Evolutionary conservation across 257 asterid species (phyloP), one percentile per base, ranked within the genome.

Genomic region (Paulownia fortunei): DNA sequence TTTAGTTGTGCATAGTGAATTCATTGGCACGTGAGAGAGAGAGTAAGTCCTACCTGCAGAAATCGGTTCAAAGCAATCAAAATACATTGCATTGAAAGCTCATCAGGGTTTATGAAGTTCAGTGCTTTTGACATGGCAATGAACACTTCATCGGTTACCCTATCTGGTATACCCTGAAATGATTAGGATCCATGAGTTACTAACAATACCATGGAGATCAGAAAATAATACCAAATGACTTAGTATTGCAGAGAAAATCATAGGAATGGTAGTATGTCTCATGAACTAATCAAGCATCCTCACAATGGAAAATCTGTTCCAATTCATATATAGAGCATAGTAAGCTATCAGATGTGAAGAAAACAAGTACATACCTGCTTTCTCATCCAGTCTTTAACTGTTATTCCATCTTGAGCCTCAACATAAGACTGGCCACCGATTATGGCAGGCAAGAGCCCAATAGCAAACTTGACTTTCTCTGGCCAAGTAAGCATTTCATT

Each of bases 51-150:
- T 58, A 92, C 98, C 93, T 93, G 99, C 70, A 96, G 90, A 83
- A 96, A 96, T 81, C 97, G 82, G 89, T 96, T 96, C 89, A 93
- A 83, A 55, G 99, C 99, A 65, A 96, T 96, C 86, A 96, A 85
- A 77, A 93, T 88, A 83, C 99, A 93, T 84, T 96, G 97, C 97
- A 93, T 92, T 1, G 99, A 96, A 8, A 96, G 96, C 86, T 96
- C 98, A 30, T 93, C 97, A 0, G 99, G 98, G 81, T 93, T 96
- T 77, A 93, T 93, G 90, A 96, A 96, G 87, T 96, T 93, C 73
- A 96, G 90, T 5, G 98, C 99, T 83, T 96, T 96, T 62, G 98
- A 96, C 99, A 96, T 93, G 89, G 99, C 99, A 69, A 96, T 93
- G 86, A 96, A 96, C 65, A 96, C 98, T 80, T 96, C 98, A 42